Evolutionary conservation across 2,329 filamentous ascomycete species (phyloP).

Genomic region (Colletotrichum sp.): DNA sequence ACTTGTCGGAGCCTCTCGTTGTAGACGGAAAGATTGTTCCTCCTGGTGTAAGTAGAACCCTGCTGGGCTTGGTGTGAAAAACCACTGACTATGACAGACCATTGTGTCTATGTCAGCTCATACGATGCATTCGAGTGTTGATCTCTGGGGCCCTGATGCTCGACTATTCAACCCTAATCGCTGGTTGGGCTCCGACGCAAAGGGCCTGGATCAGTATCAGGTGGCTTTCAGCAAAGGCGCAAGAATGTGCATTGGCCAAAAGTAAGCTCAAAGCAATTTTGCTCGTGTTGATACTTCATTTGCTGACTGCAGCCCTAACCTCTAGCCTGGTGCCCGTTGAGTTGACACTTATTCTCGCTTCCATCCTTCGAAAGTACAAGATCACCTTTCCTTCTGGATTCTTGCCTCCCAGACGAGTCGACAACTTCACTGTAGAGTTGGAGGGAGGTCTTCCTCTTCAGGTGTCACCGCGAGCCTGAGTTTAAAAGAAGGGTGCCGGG

Average conservation of each 20-base stretch:
- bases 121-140: background rate
- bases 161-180: background rate
- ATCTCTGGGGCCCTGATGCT: background rate
- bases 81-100: background rate
- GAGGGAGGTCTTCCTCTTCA: background rate
- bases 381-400: background rate
- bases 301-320: background rate
- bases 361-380: background rate
- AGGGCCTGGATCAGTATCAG: background rate
- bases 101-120: background rate
- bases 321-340: background rate
- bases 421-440: background rate
- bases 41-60: background rate
- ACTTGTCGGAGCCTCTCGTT: background rate
- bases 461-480: background rate
- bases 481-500: rapidly evolving
- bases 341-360: background rate
- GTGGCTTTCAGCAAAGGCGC: background rate
- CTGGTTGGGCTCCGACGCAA: background rate
- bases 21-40: background rate
- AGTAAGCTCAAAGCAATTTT: background rate
- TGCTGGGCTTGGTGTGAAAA: background rate
- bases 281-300: background rate
- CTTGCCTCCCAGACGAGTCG: background rate
- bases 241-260: background rate